These are phyloP conservation scores for Schrenkiella parvula DNA, from an alignment of 345 rosid genomes.

Conservation along the genomic window DNA sequence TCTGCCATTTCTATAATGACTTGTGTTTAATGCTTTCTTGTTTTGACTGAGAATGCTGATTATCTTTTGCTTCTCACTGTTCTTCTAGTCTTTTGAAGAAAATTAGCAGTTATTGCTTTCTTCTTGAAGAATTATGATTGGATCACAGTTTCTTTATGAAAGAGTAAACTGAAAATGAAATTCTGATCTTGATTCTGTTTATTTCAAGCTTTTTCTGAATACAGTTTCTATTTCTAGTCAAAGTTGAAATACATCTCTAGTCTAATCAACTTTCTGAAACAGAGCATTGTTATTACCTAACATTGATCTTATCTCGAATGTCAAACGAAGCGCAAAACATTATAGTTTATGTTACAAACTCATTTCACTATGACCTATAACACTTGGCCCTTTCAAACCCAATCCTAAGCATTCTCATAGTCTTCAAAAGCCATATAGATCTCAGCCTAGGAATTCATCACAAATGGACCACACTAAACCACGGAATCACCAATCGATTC, in stretches of 20 bases:
- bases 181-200: background rate
- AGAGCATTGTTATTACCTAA: too few relatives aligned
- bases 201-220: background rate
- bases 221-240: background rate
- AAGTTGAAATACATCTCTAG: background rate
- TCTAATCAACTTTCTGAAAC: too few relatives aligned
- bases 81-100: too few relatives aligned
- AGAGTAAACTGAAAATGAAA: too few relatives aligned
- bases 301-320: too few relatives aligned
- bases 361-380: conserved; percentile 32
- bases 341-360: too few relatives aligned
- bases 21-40: background rate
- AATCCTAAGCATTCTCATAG: conserved; percentile 50
- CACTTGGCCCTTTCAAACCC: conserved; percentile 76
- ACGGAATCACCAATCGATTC: conserved; percentile 73
- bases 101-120: too few relatives aligned
- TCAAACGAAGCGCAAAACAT: background rate
- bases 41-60: background rate
- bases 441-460: conserved; percentile 81
- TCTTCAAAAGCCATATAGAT: conserved; percentile 71
- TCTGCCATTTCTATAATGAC: background rate
- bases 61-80: background rate
- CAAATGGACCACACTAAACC: conserved; percentile 80
- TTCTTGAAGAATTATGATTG: too few relatives aligned
- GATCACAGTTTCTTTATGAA: too few relatives aligned